A percentile compares a stretch with the other conserved stretches of the same genome.
These are phyloP conservation scores for Paramecium primaurelia DNA, from an alignment of 73 alveolate genomes.

Conservation along the genomic window DNA sequence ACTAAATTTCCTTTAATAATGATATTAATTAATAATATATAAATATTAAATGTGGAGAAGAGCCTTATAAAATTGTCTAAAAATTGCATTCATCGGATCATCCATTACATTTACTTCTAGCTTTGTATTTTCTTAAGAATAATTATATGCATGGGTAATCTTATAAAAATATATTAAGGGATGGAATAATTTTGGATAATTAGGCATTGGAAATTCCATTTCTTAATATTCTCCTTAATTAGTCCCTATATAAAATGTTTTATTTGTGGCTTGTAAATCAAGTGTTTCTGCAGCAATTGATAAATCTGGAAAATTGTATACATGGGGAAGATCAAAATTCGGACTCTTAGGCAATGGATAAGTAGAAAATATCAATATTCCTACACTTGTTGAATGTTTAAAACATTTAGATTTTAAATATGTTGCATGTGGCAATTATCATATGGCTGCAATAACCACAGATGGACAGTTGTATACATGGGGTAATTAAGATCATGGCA, in stretches of 20 bases:
- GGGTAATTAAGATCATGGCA: conserved; percentile 60
- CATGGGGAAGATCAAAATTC: conserved; percentile 50
- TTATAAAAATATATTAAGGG: background rate
- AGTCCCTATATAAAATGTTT: background rate
- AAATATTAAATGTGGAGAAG: conserved; percentile 4
- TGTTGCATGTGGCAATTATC: conserved; percentile 56
- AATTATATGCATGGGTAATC: conserved; percentile 43
- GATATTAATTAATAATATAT: background rate
- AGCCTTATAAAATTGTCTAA: background rate
- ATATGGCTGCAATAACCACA: conserved; percentile 58
- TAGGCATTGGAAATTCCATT: conserved; percentile 15
- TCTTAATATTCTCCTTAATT: background rate
- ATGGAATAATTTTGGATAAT: conserved; percentile 49
- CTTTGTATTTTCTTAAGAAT: background rate
- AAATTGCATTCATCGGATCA: background rate
- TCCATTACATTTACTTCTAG: background rate
- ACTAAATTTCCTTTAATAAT: background rate
- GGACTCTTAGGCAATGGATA: conserved; percentile 44
- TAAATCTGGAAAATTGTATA: conserved; percentile 25
- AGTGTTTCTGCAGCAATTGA: conserved; percentile 48
- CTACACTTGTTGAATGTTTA: conserved; percentile 43
- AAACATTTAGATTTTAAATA: background rate
- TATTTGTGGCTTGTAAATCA: background rate
- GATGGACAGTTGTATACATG: conserved; percentile 59
- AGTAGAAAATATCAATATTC: background rate